Percentiles rank a stretch among this genome's conserved stretches.
Conservation (phyloP, 352 stramenopile genomes). For the Phytopythium delawarense region DNA sequence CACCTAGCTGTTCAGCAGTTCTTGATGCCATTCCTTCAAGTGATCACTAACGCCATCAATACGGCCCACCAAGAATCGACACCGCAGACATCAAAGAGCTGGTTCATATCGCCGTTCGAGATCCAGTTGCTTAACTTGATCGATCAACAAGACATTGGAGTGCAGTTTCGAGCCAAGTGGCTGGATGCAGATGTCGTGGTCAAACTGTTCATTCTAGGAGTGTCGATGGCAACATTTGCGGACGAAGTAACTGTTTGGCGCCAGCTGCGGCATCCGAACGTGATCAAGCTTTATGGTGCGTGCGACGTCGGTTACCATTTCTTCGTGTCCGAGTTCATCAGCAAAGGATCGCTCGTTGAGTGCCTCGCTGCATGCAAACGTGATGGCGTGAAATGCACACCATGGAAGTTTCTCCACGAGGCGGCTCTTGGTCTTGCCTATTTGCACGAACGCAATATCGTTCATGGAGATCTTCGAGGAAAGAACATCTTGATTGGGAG, state of each 20-base stretch:
- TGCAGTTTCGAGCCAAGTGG: background rate
- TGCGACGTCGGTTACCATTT: conserved; percentile 6
- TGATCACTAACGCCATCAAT: too few species aligned
- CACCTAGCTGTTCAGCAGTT: too few species aligned
- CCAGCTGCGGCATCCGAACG: conserved; percentile 12
- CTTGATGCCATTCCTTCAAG: too few species aligned
- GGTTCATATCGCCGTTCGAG: background rate
- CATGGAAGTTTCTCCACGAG: conserved; percentile 12
- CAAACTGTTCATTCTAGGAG: background rate
- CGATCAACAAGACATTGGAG: background rate
- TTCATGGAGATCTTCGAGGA: conserved; percentile 19
- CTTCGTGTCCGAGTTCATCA: conserved; percentile 13
- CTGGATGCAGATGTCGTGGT: too few species aligned
- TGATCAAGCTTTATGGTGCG: too few species aligned
- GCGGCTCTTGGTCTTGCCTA: conserved; percentile 6
- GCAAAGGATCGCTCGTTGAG: conserved; percentile 3
- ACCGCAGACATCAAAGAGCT: background rate
- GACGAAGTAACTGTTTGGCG: background rate
- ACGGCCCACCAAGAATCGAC: too few species aligned
- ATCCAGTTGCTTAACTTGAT: background rate
- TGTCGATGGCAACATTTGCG: background rate
- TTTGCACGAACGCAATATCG: conserved; percentile 9
- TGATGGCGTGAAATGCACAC: background rate
- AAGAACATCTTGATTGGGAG: conserved; percentile 23
- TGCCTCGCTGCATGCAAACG: background rate